These are phyloP conservation scores for Apodospora peruviana DNA, from an alignment of 495 filamentous ascomycete species.

Conservation along the genomic window DNA sequence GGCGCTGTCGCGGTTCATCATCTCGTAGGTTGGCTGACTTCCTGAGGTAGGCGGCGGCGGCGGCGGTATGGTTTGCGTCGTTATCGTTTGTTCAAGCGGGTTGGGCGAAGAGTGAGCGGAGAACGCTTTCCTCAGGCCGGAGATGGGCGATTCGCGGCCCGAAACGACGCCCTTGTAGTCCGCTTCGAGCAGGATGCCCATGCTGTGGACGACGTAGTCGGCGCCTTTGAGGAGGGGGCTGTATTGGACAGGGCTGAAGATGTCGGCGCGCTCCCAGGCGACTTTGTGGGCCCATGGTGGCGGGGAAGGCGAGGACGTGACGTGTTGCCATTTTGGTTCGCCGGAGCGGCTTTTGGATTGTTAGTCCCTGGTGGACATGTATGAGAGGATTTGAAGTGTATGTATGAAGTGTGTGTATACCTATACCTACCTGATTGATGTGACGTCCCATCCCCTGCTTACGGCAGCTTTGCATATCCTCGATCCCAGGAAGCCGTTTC, in stretches of 20 bases:
- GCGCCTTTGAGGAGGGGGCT: slow-evolving; percentile 63
- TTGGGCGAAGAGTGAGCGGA: slow-evolving; percentile 59
- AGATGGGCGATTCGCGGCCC: slow-evolving; percentile 69
- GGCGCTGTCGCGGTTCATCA: slow-evolving; percentile 89
- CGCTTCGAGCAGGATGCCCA: slow-evolving; percentile 95
- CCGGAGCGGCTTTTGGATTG: slow-evolving; percentile 68
- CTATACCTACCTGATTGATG: slow-evolving; percentile 69
- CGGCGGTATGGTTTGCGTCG: slow-evolving; percentile 11
- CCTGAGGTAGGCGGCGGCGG: slow-evolving; percentile 58
- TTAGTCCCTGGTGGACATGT: not conserved
- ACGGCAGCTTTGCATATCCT: slow-evolving; percentile 87
- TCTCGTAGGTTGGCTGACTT: slow-evolving; percentile 87
- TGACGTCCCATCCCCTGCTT: slow-evolving; percentile 78
- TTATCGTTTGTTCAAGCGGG: slow-evolving; percentile 54
- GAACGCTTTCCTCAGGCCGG: slow-evolving; percentile 74
- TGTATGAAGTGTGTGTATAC: no score
- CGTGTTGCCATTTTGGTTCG: slow-evolving; percentile 71
- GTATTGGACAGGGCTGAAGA: slow-evolving; percentile 76
- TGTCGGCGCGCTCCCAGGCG: slow-evolving; percentile 80
- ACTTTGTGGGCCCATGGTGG: slow-evolving; percentile 80
- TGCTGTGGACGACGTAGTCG: slow-evolving; percentile 81
- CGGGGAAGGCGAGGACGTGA: slow-evolving; percentile 65
- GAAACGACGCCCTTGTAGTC: slow-evolving; percentile 93
- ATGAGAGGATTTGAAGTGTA: not conserved
- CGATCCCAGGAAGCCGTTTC: slow-evolving; percentile 91